phyloP scores from a whole-genome alignment of 2,329 filamentous ascomycete species.

The Drechmeria coniospora region DNA sequence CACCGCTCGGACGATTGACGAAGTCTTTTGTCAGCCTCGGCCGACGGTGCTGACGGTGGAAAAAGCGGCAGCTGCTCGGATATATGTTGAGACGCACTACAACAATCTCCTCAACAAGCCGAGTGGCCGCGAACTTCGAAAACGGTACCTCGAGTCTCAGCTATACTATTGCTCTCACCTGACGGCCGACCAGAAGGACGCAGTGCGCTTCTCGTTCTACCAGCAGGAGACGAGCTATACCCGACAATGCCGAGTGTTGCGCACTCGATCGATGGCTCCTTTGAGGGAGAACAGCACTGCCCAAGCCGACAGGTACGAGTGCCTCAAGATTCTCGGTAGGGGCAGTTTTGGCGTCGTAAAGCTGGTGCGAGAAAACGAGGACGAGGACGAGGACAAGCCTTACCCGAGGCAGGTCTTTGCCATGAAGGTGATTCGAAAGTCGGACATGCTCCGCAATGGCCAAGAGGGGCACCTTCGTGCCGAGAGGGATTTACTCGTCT shows the following conservation, averaged over 20 bases:
- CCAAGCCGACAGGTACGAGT: conserved; percentile 43
- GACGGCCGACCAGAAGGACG: conserved; percentile 37
- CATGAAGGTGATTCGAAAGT: conserved; percentile 95
- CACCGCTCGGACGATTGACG: conserved; percentile 19
- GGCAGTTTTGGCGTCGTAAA: conserved; percentile 90
- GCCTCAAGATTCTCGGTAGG: conserved; percentile 71
- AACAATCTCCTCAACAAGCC: conserved; percentile 46
- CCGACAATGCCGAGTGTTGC: conserved; percentile 53
- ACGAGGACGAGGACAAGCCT: conserved; percentile 11
- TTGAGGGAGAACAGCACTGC: conserved; percentile 2
- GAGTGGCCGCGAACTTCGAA: conserved; percentile 14
- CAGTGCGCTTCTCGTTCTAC: conserved; percentile 42
- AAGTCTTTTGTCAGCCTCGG: conserved; percentile 10
- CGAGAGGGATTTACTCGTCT: conserved; percentile 81
- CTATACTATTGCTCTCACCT: conserved; percentile 40
- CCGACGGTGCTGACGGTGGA: conserved; percentile 50
- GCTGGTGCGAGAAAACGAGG: conserved; percentile 55
- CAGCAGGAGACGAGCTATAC: conserved; percentile 58
- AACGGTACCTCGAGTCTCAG: conserved; percentile 24
- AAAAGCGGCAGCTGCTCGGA: conserved; percentile 62
- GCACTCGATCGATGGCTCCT: conserved; percentile 17
- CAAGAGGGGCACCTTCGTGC: conserved; percentile 88
- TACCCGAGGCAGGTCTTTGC: conserved; percentile 52
- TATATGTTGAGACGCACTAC: conserved; percentile 76
- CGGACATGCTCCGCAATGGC: conserved; percentile 76